phyloP scores from a whole-genome alignment of 495 filamentous ascomycete species.

The Neurospora sp. region DNA sequence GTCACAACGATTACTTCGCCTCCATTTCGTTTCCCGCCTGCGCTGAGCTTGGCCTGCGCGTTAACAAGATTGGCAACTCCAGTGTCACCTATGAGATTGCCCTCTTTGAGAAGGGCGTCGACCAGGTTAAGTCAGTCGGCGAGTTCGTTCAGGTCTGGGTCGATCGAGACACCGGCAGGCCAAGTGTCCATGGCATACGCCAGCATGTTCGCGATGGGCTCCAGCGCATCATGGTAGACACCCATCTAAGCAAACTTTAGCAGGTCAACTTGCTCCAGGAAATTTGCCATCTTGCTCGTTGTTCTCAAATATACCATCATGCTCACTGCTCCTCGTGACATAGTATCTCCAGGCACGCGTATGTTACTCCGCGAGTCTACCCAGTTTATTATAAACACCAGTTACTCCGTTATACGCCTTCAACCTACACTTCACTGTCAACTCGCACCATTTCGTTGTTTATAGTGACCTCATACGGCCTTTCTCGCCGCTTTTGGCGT shows the following conservation, averaged over 20 bases:
- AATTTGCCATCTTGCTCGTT: neutral
- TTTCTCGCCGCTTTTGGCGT: neutral
- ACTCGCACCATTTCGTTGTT: neutral
- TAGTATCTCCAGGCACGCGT: neutral
- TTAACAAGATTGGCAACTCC: constrained; percentile 73
- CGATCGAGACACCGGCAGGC: constrained; percentile 58
- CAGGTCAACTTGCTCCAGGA: neutral
- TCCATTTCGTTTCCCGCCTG: constrained; percentile 75
- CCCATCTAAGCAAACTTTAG: constrained; percentile 10
- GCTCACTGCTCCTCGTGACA: neutral
- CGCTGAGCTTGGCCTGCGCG: constrained; percentile 71
- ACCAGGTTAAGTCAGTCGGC: constrained; percentile 76
- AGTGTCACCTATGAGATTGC: constrained; percentile 92
- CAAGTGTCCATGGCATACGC: constrained; percentile 51
- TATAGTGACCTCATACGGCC: neutral
- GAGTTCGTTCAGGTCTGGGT: constrained; percentile 88
- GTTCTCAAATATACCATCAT: neutral
- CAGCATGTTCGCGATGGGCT: constrained; percentile 43
- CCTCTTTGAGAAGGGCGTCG: constrained; percentile 66
- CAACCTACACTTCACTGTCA: neutral
- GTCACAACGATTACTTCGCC: constrained; percentile 74
- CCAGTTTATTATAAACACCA: neutral
- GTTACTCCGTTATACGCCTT: neutral
- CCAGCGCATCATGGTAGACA: constrained; percentile 22
- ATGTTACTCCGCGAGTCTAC: neutral